Percentiles rank a stretch among this genome's conserved stretches.
phyloP scores from a whole-genome alignment of 2,329 filamentous ascomycete species.

The Verticillium dahliae region DNA sequence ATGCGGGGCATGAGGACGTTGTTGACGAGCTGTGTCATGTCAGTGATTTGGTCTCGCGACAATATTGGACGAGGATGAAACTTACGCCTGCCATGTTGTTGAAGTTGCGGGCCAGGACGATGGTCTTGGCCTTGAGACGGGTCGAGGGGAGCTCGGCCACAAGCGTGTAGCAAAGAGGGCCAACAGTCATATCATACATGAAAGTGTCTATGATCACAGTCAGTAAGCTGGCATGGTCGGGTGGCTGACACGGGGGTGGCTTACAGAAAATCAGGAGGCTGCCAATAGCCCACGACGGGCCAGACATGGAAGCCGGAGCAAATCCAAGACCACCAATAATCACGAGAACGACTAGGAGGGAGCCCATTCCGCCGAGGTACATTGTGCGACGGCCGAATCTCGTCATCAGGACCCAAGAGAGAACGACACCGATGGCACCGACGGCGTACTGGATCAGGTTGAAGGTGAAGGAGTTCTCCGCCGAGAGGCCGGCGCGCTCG shows the following conservation, averaged over 20 bases:
- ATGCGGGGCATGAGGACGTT: constrained; percentile 43
- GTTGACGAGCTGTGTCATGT: constrained; percentile 26
- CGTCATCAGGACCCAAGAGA: constrained; percentile 43
- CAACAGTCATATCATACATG: constrained; percentile 47
- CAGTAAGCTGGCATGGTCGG: background rate
- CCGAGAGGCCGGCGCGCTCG: constrained; percentile 37
- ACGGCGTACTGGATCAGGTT: constrained; percentile 42
- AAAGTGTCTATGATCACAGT: constrained; percentile 26
- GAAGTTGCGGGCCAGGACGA: constrained; percentile 40
- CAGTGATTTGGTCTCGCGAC: background rate
- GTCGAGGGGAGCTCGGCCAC: constrained; percentile 47
- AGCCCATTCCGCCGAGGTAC: constrained; percentile 37
- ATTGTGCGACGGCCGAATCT: constrained; percentile 43
- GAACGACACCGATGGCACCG: constrained; percentile 42
- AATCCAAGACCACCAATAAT: constrained; percentile 33
- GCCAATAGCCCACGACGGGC: constrained; percentile 34
- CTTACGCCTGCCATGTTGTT: constrained; percentile 39
- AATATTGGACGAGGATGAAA: background rate
- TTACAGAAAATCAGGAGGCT: constrained; percentile 40
- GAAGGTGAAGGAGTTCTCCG: constrained; percentile 34
- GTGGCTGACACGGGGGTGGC: background rate
- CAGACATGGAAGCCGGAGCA: constrained; percentile 10
- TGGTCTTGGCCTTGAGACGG: constrained; percentile 47
- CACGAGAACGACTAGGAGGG: constrained; percentile 30
- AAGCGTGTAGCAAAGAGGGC: constrained; percentile 46